Evolutionary conservation across 306 rosid species (phyloP).

Genomic region (Casuarina equisetifolia): DNA sequence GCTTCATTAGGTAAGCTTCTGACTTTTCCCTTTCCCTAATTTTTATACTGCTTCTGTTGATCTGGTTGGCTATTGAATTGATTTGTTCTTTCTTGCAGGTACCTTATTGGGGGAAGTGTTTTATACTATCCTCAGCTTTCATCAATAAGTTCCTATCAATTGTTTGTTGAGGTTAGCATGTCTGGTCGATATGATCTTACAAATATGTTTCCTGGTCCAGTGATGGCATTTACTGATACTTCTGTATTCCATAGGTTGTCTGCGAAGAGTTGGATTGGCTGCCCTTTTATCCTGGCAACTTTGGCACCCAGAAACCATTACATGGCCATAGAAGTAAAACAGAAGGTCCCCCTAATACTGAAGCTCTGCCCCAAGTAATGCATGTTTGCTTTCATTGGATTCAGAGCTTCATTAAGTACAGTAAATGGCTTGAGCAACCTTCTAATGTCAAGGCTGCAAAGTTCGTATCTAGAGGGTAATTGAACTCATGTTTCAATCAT

Average conservation of each 20-base stretch:
- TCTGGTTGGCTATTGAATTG: conserved; percentile 29
- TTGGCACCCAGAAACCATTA: conserved; percentile 49
- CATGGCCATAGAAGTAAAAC: conserved; percentile 61
- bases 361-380: conserved; percentile 69
- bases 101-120: conserved; percentile 93
- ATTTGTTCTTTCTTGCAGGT: conserved; percentile 51
- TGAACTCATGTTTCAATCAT: conserved; percentile 23
- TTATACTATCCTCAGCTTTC: conserved; percentile 94
- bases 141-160: conserved; percentile 93
- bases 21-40: conserved; percentile 7
- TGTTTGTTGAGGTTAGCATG: conserved; percentile 90
- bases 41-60: conserved; percentile 22
- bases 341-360: conserved; percentile 81
- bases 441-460: conserved; percentile 92
- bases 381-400: conserved; percentile 95
- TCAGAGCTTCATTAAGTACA: conserved; percentile 85
- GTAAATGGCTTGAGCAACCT: conserved; percentile 88
- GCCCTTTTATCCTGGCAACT: conserved; percentile 78
- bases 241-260: conserved; percentile 68
- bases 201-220: conserved; percentile 24
- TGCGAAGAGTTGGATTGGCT: conserved; percentile 99
- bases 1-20: conserved; percentile 72
- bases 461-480: conserved; percentile 90
- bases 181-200: conserved; percentile 19
- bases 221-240: conserved; percentile 29